Conservation (phyloP, 2,329 filamentous ascomycete species). For the Cladophialophora exuberans region DNA sequence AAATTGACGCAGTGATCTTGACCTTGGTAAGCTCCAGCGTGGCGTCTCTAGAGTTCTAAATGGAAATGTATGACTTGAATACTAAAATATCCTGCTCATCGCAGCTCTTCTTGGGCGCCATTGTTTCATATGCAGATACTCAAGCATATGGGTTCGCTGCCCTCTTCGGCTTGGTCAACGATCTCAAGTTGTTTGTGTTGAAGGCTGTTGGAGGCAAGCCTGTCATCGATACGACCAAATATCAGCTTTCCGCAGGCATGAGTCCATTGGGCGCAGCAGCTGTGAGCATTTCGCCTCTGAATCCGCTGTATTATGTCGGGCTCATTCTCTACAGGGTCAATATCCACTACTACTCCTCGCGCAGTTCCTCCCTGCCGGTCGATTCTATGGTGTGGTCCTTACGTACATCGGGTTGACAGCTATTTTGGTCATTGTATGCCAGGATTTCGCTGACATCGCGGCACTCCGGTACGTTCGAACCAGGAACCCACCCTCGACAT, state of each 20-base stretch:
- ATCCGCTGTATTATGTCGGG: neutral
- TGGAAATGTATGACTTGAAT: no score
- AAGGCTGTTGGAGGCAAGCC: slow-evolving; percentile 5
- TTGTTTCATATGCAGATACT: slow-evolving; percentile 16
- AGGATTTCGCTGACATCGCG: slow-evolving; percentile 12
- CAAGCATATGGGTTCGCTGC: slow-evolving; percentile 19
- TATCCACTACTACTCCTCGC: slow-evolving; percentile 15
- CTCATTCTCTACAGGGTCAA: slow-evolving; percentile 1
- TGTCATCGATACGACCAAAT: slow-evolving; percentile 8
- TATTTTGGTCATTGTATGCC: slow-evolving; percentile 13
- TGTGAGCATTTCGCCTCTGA: neutral
- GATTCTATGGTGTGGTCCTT: slow-evolving; percentile 1
- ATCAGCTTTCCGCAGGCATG: slow-evolving; percentile 15
- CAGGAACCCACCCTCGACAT: neutral
- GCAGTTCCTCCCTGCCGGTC: slow-evolving; percentile 10
- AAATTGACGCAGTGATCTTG: slow-evolving; percentile 15
- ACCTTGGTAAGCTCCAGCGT: slow-evolving; percentile 12
- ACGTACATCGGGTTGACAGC: slow-evolving; percentile 10
- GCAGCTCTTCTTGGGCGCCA: slow-evolving; percentile 13
- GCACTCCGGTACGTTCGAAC: neutral
- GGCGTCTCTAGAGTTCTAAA: neutral
- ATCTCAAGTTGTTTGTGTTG: slow-evolving; percentile 12
- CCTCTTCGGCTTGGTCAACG: slow-evolving; percentile 15
- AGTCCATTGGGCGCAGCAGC: slow-evolving; percentile 8
- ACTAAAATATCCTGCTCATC: no score